Evolutionary conservation across 768 basidiomycete genomes (phyloP), one percentile per base, ranked within the genome.

Genomic region (Lanmaoa pseudosensibilis): DNA sequence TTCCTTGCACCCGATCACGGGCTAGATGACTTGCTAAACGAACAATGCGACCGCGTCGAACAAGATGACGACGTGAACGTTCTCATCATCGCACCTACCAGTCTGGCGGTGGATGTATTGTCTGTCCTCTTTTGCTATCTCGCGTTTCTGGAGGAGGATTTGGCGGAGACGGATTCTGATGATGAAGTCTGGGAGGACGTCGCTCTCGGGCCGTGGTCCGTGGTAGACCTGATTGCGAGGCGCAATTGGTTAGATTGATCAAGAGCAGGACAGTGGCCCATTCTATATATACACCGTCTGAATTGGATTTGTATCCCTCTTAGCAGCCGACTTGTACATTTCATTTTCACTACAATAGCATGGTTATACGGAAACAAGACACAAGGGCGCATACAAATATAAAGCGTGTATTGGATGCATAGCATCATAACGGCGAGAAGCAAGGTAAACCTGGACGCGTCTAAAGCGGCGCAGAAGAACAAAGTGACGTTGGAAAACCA

Each of bases 61-160:
- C 30, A 61, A 33, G 39, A 49, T 2, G 46, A 34, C 5, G 23
- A 44, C 3, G 43, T 49, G 2, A 40, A 61, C 36, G 50, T 43
- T 11, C 55, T 65, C 36, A 47, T 64, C 27, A 52, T 62, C 38
- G 53, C 63, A 10, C 63, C 62, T 9, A 32, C 40, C 11, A 5
- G 18, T n/a, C 37, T 63, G 5, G 59, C 46, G 39, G 52, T 47
- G 1, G 60, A 65, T 21, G 56, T 65, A 0, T 10, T 56, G 18
- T 46, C 56, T n/a, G 7, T 65, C 38, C 39, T 58, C 16, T 40
- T 62, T 41, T 56, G 50, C 50, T 65, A 54, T 37, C 60, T 62
- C 39, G 38, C 49, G 15, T 65, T 56, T 40, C 34, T 65, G n/a
- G 46, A 57, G 12, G 53, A 30, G 11, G 13, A 44, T 6, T 0